These are phyloP conservation scores for Aureobasidium leucospermi DNA, from an alignment of 2,329 filamentous ascomycete species.

Conservation along the genomic window DNA sequence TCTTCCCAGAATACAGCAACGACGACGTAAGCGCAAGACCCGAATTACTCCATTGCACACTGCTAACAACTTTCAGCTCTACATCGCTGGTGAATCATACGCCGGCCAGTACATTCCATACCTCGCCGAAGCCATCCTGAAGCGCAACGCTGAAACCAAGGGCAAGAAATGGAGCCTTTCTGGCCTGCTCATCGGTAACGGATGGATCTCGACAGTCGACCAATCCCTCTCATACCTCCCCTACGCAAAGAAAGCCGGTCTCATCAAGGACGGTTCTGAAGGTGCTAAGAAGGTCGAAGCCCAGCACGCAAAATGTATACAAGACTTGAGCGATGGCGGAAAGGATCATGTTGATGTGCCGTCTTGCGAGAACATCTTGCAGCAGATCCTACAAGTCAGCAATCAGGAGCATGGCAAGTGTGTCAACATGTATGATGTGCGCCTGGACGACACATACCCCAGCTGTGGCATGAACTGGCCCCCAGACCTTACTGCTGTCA, in stretches of 20 bases:
- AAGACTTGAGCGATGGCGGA: conserved; percentile 50
- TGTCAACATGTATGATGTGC: conserved; percentile 95
- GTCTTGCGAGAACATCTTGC: conserved; percentile 70
- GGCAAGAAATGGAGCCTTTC: conserved; percentile 64
- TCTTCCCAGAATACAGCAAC: conserved; percentile 85
- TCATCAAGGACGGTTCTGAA: conserved; percentile 62
- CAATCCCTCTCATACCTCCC: conserved; percentile 85
- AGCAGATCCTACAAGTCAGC: conserved; percentile 62
- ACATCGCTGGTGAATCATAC: conserved; percentile 91
- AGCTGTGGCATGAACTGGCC: conserved; percentile 98
- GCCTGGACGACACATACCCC: conserved; percentile 69
- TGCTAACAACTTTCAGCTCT: conserved; percentile 54
- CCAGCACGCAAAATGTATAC: conserved; percentile 61
- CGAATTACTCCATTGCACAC: neutral
- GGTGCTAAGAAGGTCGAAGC: conserved; percentile 58
- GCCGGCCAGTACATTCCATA: conserved; percentile 96
- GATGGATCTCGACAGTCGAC: conserved; percentile 86
- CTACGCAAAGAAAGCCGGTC: conserved; percentile 68
- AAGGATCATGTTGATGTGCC: conserved; percentile 58
- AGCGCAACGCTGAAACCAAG: conserved; percentile 60
- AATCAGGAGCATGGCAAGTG: conserved; percentile 53
- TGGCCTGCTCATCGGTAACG: conserved; percentile 90
- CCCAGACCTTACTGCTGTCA: conserved; percentile 69
- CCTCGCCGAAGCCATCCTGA: conserved; percentile 82
- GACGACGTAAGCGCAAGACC: conserved; percentile 67